Conservation (phyloP, 495 filamentous ascomycete species). For the Penicillium alfredii region DNA sequence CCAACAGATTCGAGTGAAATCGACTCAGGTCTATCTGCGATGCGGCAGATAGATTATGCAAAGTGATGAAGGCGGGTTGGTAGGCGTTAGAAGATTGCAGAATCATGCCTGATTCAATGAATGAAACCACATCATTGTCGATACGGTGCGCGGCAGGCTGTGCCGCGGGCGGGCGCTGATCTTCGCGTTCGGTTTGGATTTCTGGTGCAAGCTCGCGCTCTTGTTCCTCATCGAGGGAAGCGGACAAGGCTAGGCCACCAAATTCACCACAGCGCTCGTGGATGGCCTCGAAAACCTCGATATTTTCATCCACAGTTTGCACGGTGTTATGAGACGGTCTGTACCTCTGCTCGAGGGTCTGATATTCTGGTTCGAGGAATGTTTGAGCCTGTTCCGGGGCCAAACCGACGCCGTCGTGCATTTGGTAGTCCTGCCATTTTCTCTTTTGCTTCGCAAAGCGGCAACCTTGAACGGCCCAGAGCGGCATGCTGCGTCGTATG, state of each 20-base stretch:
- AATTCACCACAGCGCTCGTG: conserved; percentile 40
- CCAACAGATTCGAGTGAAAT: conserved; percentile 42
- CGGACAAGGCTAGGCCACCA: conserved; percentile 22
- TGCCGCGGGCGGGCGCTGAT: conserved; percentile 40
- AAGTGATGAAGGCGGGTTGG: conserved; percentile 41
- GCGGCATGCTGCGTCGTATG: conserved; percentile 40
- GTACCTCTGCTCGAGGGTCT: conserved; percentile 41
- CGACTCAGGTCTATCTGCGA: conserved; percentile 19
- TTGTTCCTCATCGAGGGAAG: conserved; percentile 59
- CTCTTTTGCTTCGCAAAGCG: conserved; percentile 34
- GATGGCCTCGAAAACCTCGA: conserved; percentile 31
- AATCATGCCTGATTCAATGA: conserved; percentile 34
- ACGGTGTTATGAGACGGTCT: conserved; percentile 12
- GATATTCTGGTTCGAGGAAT: conserved; percentile 46
- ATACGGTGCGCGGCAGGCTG: conserved; percentile 36
- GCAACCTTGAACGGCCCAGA: conserved; percentile 57
- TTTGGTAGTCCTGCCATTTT: conserved; percentile 9
- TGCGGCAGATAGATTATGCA: conserved; percentile 37
- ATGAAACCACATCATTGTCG: conserved; percentile 39
- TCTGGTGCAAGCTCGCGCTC: conserved; percentile 64
- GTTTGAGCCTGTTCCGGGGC: conserved; percentile 26
- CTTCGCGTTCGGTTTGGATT: conserved; percentile 52
- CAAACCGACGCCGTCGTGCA: too few species aligned
- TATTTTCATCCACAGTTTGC: too few species aligned
- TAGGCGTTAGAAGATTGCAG: conserved; percentile 33